phyloP scores from a whole-genome alignment of 129 eudicot species.

The Centella asiatica region DNA sequence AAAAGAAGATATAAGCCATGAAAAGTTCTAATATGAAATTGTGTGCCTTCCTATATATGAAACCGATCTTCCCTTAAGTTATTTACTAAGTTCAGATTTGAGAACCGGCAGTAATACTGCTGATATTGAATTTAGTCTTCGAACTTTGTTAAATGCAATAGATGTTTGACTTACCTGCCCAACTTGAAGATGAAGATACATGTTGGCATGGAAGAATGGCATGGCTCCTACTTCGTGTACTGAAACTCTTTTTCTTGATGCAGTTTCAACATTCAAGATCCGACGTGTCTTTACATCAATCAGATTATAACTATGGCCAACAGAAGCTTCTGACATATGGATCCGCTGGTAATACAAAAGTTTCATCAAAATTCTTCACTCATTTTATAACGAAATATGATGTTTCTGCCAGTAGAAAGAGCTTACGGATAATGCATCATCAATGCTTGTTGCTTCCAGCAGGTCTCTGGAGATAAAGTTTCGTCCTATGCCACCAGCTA shows the following conservation, averaged over 20 bases:
- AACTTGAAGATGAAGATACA: conserved; percentile 80
- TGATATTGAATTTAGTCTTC: background rate
- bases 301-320: conserved; percentile 86
- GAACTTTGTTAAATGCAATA: background rate
- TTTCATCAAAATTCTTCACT: conserved; percentile 3
- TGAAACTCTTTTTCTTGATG: conserved; percentile 71
- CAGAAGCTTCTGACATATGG: conserved; percentile 52
- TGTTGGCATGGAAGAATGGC: conserved; percentile 97
- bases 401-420: background rate
- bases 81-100: background rate
- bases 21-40: background rate
- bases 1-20: background rate
- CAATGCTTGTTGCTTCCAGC: conserved; percentile 78
- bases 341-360: conserved; percentile 45
- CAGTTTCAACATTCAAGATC: conserved; percentile 84
- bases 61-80: background rate
- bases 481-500: conserved; percentile 69
- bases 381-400: background rate
- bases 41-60: background rate
- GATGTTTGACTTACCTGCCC: conserved; percentile 45
- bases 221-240: conserved; percentile 39
- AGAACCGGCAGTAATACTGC: background rate
- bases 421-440: conserved; percentile 70
- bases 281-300: conserved; percentile 49
- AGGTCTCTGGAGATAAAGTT: conserved; percentile 88